Conservation (phyloP, 139 green algal species). For the Chlorella sp. region DNA sequence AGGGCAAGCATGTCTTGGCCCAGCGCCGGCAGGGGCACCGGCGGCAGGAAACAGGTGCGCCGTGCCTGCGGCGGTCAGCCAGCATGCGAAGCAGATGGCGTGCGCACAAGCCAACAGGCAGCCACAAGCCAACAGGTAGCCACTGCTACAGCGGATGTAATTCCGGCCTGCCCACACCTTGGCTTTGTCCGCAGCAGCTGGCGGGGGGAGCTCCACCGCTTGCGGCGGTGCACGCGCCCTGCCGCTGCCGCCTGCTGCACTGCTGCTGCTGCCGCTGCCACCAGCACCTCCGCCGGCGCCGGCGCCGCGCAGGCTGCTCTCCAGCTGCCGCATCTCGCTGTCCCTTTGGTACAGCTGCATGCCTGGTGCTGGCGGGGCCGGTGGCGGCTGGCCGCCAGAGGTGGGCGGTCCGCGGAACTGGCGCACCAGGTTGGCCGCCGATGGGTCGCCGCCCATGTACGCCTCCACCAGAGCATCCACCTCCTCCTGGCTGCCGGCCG, state of each 20-base stretch:
- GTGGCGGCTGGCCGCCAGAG: background rate
- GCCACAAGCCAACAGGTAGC: too few species aligned
- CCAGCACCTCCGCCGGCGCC: too few species aligned
- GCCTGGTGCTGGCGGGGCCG: background rate
- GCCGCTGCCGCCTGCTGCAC: background rate
- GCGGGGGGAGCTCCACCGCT: conserved; percentile 10
- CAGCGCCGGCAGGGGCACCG: too few species aligned
- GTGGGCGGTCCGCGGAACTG: conserved; percentile 7
- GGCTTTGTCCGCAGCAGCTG: background rate
- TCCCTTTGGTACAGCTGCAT: conserved; percentile 14
- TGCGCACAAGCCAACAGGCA: too few species aligned
- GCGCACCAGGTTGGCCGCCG: background rate
- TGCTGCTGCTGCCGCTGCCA: background rate
- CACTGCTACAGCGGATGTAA: too few species aligned
- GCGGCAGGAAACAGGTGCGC: too few species aligned
- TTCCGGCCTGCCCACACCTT: background rate
- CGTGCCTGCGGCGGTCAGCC: too few species aligned
- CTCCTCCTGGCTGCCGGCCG: background rate
- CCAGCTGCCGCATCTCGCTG: background rate
- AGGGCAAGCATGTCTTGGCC: too few species aligned
- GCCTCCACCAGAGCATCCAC: conserved; percentile 36
- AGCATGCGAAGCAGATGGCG: too few species aligned
- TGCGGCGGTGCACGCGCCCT: background rate
- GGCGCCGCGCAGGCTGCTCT: background rate
- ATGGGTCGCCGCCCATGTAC: background rate